A percentile compares a stretch with the other conserved stretches of the same genome.
Evolutionary conservation across 208 protist species (phyloP).

Genomic region (Crithidia acanthocephali): DNA sequence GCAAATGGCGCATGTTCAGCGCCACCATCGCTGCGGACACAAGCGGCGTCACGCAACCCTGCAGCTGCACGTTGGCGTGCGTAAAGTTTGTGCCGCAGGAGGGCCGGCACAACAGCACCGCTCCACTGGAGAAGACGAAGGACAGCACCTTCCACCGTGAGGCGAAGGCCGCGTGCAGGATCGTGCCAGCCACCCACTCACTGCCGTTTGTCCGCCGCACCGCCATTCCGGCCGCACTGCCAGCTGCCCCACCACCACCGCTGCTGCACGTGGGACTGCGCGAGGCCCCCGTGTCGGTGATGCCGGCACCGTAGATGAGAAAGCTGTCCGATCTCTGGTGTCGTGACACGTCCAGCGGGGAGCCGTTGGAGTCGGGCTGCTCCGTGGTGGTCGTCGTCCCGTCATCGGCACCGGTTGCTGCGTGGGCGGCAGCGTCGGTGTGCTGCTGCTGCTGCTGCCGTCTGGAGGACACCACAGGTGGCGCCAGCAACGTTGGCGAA

Average conservation of each 20-base stretch:
- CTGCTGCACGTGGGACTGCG: background rate
- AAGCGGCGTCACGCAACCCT: conserved; percentile 38
- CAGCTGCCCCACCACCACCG: background rate
- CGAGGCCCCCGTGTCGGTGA: background rate
- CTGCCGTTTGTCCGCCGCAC: background rate
- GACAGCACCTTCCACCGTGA: conserved; percentile 41
- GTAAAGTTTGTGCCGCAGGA: conserved; percentile 57
- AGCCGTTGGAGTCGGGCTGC: no score
- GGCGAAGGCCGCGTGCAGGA: conserved; percentile 52
- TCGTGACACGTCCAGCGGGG: no score
- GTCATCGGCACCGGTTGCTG: no score
- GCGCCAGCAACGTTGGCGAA: background rate
- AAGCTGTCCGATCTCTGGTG: no score
- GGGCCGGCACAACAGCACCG: conserved; percentile 47
- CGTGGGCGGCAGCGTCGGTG: no score
- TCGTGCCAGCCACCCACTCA: conserved; percentile 35
- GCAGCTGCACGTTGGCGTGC: conserved; percentile 41
- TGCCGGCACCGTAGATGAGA: no score
- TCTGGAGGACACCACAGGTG: background rate
- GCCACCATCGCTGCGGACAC: conserved; percentile 35
- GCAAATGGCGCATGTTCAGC: conserved; percentile 58
- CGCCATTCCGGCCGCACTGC: background rate
- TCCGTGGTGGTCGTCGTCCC: no score
- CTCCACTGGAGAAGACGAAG: conserved; percentile 63
- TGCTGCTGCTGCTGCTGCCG: no score